Conservation (phyloP, 257 asterid species). For the Avicennia marina region DNA sequence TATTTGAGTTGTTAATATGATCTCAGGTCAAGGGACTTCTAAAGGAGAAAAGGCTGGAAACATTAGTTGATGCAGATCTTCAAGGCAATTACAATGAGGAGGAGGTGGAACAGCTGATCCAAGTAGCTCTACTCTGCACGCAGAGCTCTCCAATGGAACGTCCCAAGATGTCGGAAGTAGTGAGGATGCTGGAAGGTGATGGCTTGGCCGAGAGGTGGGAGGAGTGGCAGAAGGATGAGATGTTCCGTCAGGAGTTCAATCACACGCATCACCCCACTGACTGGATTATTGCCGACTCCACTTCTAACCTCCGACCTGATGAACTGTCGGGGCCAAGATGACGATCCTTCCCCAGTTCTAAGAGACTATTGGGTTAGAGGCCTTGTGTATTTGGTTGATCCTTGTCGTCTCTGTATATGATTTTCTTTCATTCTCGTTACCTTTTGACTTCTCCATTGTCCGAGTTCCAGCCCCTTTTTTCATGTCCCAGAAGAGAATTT, state of each 20-base stretch:
- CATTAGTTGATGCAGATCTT: conserved; percentile 41
- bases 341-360: conserved; percentile 1
- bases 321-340: conserved; percentile 88
- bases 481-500: conserved; percentile 9
- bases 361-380: not conserved
- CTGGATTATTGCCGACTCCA: conserved; percentile 51
- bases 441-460: not conserved
- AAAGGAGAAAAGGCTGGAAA: conserved; percentile 34
- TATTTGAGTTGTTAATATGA: too few species aligned
- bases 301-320: conserved; percentile 59
- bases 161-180: conserved; percentile 48
- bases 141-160: conserved; percentile 39
- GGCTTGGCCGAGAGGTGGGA: conserved; percentile 53
- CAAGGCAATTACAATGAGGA: conserved; percentile 31
- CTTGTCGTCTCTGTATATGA: conserved; percentile 24
- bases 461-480: not conserved
- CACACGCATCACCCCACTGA: conserved; percentile 33
- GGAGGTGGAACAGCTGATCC: conserved; percentile 45
- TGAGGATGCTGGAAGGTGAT: conserved; percentile 51
- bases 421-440: too few species aligned
- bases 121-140: conserved; percentile 45
- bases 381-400: not conserved
- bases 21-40: conserved; percentile 41
- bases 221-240: conserved; percentile 48
- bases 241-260: conserved; percentile 33